Evolutionary conservation across 768 basidiomycete genomes (phyloP).

Genomic region (Lactarius psammicola): DNA sequence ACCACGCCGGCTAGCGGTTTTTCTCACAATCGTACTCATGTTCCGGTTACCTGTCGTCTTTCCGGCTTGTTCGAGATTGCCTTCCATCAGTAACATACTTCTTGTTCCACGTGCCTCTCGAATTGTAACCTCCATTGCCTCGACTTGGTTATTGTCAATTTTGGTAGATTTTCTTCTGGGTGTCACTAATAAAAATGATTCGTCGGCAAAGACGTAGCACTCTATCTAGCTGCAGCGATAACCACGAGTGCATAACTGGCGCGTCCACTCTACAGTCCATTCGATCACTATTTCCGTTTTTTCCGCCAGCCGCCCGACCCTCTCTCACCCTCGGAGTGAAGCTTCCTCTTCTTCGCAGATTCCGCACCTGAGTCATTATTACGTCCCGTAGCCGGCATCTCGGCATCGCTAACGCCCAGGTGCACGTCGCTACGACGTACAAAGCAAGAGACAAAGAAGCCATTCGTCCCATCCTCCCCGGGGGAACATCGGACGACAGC

Average conservation of each 20-base stretch:
- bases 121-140: slow-evolving; percentile 29
- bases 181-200: slow-evolving; percentile 28
- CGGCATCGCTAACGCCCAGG: background rate
- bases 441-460: slow-evolving; percentile 98
- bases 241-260: background rate
- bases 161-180: slow-evolving; percentile 18
- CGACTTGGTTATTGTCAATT: slow-evolving; percentile 29
- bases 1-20: slow-evolving; percentile 23
- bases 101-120: slow-evolving; percentile 27
- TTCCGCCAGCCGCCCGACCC: slow-evolving; percentile 9
- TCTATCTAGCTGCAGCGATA: background rate
- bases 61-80: slow-evolving; percentile 25
- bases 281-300: slow-evolving; percentile 1
- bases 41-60: slow-evolving; percentile 24
- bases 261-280: background rate
- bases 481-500: slow-evolving; percentile 72
- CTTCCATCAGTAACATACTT: slow-evolving; percentile 29
- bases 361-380: background rate
- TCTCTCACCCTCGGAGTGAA: background rate
- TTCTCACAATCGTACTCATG: slow-evolving; percentile 28
- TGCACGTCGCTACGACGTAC: slow-evolving; percentile 35
- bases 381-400: background rate
- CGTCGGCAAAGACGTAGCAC: slow-evolving; percentile 9
- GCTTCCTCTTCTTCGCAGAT: slow-evolving; percentile 21
- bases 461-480: slow-evolving; percentile 86